Evolutionary conservation across 2,329 filamentous ascomycete genomes (phyloP).

Genomic region (Dactylellina drechsleri): DNA sequence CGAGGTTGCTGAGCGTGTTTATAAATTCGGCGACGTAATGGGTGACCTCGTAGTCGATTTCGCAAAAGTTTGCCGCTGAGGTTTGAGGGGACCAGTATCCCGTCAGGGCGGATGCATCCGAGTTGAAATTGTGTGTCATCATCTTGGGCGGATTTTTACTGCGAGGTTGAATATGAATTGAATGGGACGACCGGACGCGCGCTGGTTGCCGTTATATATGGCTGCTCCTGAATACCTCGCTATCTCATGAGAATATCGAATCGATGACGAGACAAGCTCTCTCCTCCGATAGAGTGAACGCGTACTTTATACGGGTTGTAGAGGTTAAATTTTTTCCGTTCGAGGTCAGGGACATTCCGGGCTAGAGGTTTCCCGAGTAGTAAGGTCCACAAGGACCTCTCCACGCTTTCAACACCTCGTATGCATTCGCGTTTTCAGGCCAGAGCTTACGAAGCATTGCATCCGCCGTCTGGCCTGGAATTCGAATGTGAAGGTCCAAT

Average conservation of each 20-base stretch:
- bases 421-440: not conserved
- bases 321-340: not conserved
- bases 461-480: not conserved
- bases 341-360: not conserved
- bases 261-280: not conserved
- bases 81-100: constrained; percentile 20
- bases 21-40: constrained; percentile 21
- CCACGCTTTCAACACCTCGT: not conserved
- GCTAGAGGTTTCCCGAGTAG: constrained; percentile 3
- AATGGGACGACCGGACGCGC: not conserved
- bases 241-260: not conserved
- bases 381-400: not conserved
- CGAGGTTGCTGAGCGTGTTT: constrained; percentile 15
- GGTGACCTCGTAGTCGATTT: constrained; percentile 16
- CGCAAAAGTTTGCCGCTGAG: constrained; percentile 14
- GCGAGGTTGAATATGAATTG: not conserved
- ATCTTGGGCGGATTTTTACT: not conserved
- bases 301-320: not conserved
- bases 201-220: no score
- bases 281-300: not conserved
- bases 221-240: no score
- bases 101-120: constrained; percentile 3
- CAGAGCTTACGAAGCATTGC: not conserved
- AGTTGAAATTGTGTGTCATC: constrained; percentile 11
- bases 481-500: no score